Evolutionary conservation across 2,329 filamentous ascomycete genomes (phyloP).

Genomic region (Penicillium sclerotigenum): DNA sequence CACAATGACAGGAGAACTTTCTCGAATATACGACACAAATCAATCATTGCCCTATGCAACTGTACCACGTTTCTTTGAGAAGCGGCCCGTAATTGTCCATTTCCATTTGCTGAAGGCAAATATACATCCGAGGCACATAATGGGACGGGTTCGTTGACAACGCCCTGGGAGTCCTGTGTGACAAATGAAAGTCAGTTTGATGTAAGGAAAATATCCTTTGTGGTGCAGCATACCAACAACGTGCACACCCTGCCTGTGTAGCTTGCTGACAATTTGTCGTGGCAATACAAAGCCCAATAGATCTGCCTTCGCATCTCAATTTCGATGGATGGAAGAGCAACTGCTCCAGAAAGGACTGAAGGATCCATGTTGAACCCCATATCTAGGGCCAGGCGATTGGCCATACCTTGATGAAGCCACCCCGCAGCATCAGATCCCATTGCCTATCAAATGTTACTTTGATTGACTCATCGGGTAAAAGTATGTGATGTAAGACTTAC

Average conservation of each 20-base stretch:
- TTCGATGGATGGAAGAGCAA: constrained; percentile 27
- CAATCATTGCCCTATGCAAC: constrained; percentile 28
- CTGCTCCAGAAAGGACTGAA: constrained; percentile 25
- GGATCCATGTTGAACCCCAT: constrained; percentile 41
- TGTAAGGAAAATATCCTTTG: neutral
- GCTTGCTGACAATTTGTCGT: constrained; percentile 36
- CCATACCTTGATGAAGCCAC: constrained; percentile 42
- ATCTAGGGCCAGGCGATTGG: constrained; percentile 35
- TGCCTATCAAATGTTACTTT: constrained; percentile 22
- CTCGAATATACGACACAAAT: constrained; percentile 31
- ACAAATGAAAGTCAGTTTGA: neutral
- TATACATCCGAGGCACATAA: constrained; percentile 10
- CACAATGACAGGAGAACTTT: constrained; percentile 33
- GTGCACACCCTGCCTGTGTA: constrained; percentile 39
- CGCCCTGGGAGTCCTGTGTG: constrained; percentile 30
- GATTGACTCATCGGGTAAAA: neutral
- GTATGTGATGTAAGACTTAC: constrained; percentile 18
- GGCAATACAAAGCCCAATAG: constrained; percentile 39
- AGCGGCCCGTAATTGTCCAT: constrained; percentile 17
- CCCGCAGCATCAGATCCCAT: constrained; percentile 37
- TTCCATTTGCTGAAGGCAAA: constrained; percentile 15
- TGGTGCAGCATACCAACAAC: constrained; percentile 29
- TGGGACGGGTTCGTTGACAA: constrained; percentile 27
- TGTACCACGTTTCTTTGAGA: constrained; percentile 17
- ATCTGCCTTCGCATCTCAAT: constrained; percentile 35